Evolutionary conservation across 495 filamentous ascomycete species (phyloP).

Genomic region (Apodospora peruviana): DNA sequence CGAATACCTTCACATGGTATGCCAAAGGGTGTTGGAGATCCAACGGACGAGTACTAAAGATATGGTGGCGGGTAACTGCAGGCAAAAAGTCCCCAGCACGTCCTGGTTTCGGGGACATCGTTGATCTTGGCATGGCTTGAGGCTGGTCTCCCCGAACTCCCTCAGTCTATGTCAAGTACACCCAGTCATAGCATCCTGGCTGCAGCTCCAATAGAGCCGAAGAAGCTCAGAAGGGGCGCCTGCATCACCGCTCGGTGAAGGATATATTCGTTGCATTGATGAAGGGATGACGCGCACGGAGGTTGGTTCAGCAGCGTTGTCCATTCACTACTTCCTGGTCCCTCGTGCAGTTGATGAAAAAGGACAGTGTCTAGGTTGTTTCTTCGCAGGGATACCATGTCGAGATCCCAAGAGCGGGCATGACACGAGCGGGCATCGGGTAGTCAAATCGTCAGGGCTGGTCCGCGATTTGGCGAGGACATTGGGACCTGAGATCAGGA

Average conservation of each 20-base stretch:
- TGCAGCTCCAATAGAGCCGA: neutral
- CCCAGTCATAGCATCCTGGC: neutral
- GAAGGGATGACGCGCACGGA: neutral
- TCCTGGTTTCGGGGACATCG: conserved; percentile 5
- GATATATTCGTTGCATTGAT: conserved; percentile 1
- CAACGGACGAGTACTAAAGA: neutral
- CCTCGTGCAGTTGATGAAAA: neutral
- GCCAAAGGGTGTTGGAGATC: neutral
- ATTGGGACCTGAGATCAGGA: conserved; percentile 6
- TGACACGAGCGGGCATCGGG: conserved; percentile 15
- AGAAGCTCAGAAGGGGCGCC: neutral
- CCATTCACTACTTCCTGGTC: neutral
- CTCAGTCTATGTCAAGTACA: neutral
- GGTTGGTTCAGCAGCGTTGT: neutral
- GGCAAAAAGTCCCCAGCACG: neutral
- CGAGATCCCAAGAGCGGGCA: conserved; percentile 5
- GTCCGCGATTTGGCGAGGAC: conserved; percentile 19
- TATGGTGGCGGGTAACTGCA: conserved; percentile 14
- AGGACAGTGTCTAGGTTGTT: neutral
- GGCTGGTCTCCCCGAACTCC: neutral
- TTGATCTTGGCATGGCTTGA: conserved; percentile 4
- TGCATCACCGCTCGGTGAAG: conserved; percentile 1
- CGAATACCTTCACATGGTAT: too few relatives aligned
- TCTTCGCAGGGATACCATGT: conserved; percentile 13
- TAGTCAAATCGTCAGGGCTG: conserved; percentile 12